Conservation (phyloP, 1,139 yeast species). For the Pichia terricola region DNA sequence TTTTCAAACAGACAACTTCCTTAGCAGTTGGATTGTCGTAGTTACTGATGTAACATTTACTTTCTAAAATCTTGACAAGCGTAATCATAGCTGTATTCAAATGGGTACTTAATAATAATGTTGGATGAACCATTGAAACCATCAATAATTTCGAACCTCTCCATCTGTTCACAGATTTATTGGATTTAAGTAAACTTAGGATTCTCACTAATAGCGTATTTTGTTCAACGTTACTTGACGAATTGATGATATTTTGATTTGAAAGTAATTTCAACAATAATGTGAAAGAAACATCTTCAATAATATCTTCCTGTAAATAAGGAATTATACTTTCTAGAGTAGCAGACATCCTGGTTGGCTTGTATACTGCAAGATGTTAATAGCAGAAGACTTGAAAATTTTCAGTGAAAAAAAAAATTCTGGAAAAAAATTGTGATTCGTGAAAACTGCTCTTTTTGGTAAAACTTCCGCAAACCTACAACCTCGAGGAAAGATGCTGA, state of each 20-base stretch:
- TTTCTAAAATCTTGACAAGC: constrained; percentile 48
- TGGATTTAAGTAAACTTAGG: constrained; percentile 43
- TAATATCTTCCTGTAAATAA: constrained; percentile 15
- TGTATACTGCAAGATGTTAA: too few relatives aligned
- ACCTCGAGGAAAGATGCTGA: too few relatives aligned
- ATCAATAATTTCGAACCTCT: constrained; percentile 49
- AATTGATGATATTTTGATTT: constrained; percentile 16
- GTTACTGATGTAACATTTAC: constrained; percentile 35
- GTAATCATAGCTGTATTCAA: constrained; percentile 50
- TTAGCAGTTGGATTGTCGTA: constrained; percentile 25
- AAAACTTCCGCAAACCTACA: too few relatives aligned
- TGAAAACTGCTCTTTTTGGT: too few relatives aligned
- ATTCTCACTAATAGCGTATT: constrained; percentile 49
- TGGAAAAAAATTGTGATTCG: neutral
- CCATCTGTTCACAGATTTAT: constrained; percentile 46
- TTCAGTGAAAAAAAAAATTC: neutral
- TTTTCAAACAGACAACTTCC: constrained; percentile 21
- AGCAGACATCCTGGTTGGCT: constrained; percentile 3
- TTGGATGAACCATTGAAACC: constrained; percentile 42
- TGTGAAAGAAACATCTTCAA: constrained; percentile 10
- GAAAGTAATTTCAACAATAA: constrained; percentile 15
- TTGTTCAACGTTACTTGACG: constrained; percentile 37
- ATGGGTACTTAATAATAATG: constrained; percentile 42
- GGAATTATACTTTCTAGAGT: constrained; percentile 13
- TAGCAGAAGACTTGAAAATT: too few relatives aligned